Evolutionary conservation across 768 basidiomycete species (phyloP).

Genomic region (Amanita jacksonii): DNA sequence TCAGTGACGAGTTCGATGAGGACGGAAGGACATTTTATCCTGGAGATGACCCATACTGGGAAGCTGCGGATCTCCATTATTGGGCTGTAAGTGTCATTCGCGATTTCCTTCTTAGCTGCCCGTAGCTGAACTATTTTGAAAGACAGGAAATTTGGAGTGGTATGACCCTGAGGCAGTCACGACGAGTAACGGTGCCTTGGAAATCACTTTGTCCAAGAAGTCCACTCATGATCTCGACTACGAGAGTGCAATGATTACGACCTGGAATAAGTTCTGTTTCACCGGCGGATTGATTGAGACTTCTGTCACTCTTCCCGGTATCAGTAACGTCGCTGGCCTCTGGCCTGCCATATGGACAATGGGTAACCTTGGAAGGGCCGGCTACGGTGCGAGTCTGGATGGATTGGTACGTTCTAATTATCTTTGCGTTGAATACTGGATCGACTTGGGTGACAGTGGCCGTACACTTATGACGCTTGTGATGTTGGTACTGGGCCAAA

Average conservation of each 20-base stretch:
- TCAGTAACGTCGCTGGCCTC: constrained; percentile 50
- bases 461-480: constrained; percentile 76
- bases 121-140: constrained; percentile 2
- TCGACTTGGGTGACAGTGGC: constrained; percentile 41
- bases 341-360: constrained; percentile 82
- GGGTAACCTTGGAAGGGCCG: constrained; percentile 81
- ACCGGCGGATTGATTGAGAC: constrained; percentile 75
- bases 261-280: constrained; percentile 92
- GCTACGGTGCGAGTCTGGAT: constrained; percentile 80
- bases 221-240: constrained; percentile 65
- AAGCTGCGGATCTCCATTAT: constrained; percentile 74
- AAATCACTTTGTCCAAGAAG: constrained; percentile 63
- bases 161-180: constrained; percentile 76
- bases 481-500: constrained; percentile 91
- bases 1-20: constrained; percentile 83
- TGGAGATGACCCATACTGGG: constrained; percentile 89
- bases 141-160: constrained; percentile 80
- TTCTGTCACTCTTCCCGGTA: constrained; percentile 61
- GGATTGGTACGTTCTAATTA: constrained; percentile 43
- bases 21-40: constrained; percentile 77
- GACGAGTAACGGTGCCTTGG: constrained; percentile 64
- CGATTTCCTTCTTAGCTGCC: neutral
- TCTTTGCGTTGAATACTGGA: neutral
- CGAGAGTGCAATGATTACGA: constrained; percentile 58
- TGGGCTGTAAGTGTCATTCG: constrained; percentile 39